Percentiles rank a stretch among this genome's conserved stretches.
These are phyloP conservation scores for Pythium dissimile DNA, from an alignment of 352 stramenopile species.

Conservation along the genomic window DNA sequence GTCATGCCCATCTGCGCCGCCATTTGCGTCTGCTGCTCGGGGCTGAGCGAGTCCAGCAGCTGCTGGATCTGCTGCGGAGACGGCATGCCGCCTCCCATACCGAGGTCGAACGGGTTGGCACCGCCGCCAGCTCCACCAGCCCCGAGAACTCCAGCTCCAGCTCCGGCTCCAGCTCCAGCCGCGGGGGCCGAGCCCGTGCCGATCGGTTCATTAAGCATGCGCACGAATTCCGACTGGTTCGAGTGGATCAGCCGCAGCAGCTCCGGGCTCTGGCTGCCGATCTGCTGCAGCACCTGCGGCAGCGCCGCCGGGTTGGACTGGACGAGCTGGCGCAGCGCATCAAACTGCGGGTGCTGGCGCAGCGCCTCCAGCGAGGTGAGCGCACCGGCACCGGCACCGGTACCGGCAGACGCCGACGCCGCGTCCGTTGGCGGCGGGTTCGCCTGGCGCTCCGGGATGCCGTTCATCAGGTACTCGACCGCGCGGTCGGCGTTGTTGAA, in stretches of 20 bases:
- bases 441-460: conserved; percentile 59
- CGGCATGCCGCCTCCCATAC: conserved; percentile 51
- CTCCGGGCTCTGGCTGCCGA: conserved; percentile 79
- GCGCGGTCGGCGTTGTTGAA: conserved; percentile 87
- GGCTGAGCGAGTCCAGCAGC: conserved; percentile 69
- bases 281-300: conserved; percentile 80
- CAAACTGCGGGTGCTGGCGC: conserved; percentile 82
- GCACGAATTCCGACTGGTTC: conserved; percentile 85
- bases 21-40: conserved; percentile 79
- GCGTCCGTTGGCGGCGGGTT: conserved; percentile 27
- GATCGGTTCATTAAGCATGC: conserved; percentile 88
- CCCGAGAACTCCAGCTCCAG: no score
- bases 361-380: conserved; percentile 62
- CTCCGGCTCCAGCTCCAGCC: no score
- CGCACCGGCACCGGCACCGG: conserved; percentile 20
- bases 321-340: conserved; percentile 75
- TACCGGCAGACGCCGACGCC: conserved; percentile 16
- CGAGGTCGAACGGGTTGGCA: conserved; percentile 49
- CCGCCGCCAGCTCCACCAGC: conserved; percentile 20
- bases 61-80: conserved; percentile 83
- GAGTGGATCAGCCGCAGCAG: conserved; percentile 80
- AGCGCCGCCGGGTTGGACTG: conserved; percentile 82
- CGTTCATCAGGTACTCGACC: conserved; percentile 88
- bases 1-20: conserved; percentile 85
- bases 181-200: conserved; percentile 38